Evolutionary conservation across 2,329 filamentous ascomycete genomes (phyloP), one percentile per base, ranked within the genome.

Genomic region (Fusarium algeriense): DNA sequence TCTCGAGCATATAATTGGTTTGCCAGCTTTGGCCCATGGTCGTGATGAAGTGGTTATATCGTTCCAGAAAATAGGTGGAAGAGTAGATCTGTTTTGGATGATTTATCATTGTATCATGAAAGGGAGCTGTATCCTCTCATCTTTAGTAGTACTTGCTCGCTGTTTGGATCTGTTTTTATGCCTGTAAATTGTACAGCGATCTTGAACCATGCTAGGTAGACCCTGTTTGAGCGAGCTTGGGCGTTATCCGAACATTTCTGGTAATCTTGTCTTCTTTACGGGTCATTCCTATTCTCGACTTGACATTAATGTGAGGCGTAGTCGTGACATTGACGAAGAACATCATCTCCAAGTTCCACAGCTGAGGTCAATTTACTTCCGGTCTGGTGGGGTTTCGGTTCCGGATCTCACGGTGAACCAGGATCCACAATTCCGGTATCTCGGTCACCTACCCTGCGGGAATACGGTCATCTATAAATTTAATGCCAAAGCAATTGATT

Each of bases 221-320:
- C 4, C 20, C 4, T 35, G 12, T 9, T 6, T 7, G 12, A 5
- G 9, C 8, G 19, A 11, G 19, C 10, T 23, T 10, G 7, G 15
- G 5, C 9, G 5, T 34, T 34, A 0, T 14, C n/a, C 15, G 7
- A 34, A 13, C 10, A 14, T 17, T 13, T 6, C 17, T 19, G 1
- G 15, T 4, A 19, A 7, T 6, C 10, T 6, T 10, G 1, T 14
- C 11, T 12, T 1, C 7, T 1, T 3, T 7, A 2, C 32, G n/a
- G 2, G 37, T 6, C 0, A 26, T 1, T 6, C 3, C 37, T 0
- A n/a, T 4, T 26, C 3, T 0, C 2, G 2, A 15, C 11, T 6
- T 14, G 2, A 8, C 5, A n/a, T 1, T 2, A 8, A 6, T 9
- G 17, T n/a, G 17, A 5, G 4, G 2, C 26, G 0, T n/a, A 2